Conservation (phyloP, 1,284 basidiomycete genomes). For the Psilocybe mexicana region DNA sequence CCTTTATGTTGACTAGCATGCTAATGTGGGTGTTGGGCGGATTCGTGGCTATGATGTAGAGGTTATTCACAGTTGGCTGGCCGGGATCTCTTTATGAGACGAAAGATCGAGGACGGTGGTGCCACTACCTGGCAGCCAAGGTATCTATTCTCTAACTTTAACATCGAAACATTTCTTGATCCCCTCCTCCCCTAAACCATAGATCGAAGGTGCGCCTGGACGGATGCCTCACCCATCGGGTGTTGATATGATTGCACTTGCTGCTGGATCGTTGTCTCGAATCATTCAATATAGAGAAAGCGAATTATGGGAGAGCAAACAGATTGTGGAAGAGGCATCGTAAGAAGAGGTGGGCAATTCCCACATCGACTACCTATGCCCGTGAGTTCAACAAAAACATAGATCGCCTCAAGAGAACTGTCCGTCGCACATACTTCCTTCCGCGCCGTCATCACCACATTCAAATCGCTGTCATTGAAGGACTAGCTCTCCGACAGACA, state of each 20-base stretch:
- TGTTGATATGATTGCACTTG: constrained; percentile 61
- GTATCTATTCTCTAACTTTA: constrained; percentile 28
- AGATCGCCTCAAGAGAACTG: constrained; percentile 43
- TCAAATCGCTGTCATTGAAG: constrained; percentile 58
- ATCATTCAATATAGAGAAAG: constrained; percentile 60
- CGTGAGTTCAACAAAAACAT: background rate
- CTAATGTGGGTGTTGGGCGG: constrained; percentile 47
- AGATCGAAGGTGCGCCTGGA: constrained; percentile 59
- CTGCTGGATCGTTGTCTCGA: constrained; percentile 59
- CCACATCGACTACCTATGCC: background rate
- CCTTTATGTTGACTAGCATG: constrained; percentile 51
- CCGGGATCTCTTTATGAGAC: constrained; percentile 60
- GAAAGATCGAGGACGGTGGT: constrained; percentile 38
- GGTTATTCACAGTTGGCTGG: constrained; percentile 63
- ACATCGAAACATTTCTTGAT: background rate
- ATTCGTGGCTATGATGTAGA: constrained; percentile 61
- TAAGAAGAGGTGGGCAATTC: constrained; percentile 44
- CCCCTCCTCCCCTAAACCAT: constrained; percentile 39
- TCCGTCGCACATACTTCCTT: constrained; percentile 57
- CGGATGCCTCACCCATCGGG: constrained; percentile 59
- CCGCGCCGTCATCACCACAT: constrained; percentile 60
- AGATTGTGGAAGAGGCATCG: constrained; percentile 52
- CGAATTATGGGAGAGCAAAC: constrained; percentile 62
- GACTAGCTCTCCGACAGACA: constrained; percentile 69
- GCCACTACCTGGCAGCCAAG: constrained; percentile 58